Base-by-base conservation (phyloP, 1,284 basidiomycete species). In the Dichomitus squalens region DNA sequence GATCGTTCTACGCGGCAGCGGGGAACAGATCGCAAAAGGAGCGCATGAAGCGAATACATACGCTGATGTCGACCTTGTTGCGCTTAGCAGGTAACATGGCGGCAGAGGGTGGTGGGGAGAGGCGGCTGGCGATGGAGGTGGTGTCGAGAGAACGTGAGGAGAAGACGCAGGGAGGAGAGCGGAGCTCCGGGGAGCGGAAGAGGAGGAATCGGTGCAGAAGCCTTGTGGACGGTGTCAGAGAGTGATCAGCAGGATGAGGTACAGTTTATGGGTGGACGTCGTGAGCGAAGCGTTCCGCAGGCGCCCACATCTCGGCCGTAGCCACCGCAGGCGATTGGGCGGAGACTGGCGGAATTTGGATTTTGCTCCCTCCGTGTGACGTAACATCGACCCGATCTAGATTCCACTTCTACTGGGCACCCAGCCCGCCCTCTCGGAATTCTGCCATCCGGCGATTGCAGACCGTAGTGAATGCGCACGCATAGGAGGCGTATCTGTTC, bases 11-110 rank as follows among this genome's bases (percentile, higher is more conserved):
- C n/a, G 29, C 4, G 31, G 4, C 9, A 16, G 48, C 20, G 8
- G 18, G 6, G 18, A 40, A 50, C n/a, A 20, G 49, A 35, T 21
- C 41, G 40, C 48, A 58, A 36, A 8, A 23, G 20, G 48, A 20
- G 41, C 35, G 57, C 55, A 23, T 53, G 58, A 46, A 47, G 67
- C 38, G 43, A 73, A 59, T 55, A 80, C 86, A 68, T 66, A 95
- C 93, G 74, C 87, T 92, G 75, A 95, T 84, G 78, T 96, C 94
- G 75, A 96, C 81, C 83, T 96, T 96, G 77, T 95, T 93, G 69
- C 88, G 85, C 79, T 87, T 87, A 62, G 83, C 82, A 53, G 94
- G 93, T 57, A 88, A 82, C 92, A 96, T 95, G 66, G 64, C 73
- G 67, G 27, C 31, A 29, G 44, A 60, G 55, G 50, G 55, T 40